Conservation (phyloP, 2,329 filamentous ascomycete species). For the Exophiala viscosa region DNA sequence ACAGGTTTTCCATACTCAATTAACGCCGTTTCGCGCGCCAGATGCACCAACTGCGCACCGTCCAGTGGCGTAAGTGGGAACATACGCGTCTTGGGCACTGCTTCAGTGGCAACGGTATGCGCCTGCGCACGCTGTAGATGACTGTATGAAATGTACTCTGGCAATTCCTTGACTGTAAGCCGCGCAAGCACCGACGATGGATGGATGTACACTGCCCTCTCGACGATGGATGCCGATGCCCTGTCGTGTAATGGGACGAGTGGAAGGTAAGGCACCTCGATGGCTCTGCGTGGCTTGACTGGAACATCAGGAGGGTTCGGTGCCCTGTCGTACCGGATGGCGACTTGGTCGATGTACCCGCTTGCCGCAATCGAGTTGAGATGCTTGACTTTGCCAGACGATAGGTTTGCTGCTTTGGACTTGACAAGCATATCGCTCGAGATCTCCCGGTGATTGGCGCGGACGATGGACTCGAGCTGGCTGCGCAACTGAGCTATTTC, state of each 20-base stretch:
- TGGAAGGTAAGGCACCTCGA: constrained; percentile 87
- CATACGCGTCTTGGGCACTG: constrained; percentile 72
- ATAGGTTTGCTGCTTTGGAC: constrained; percentile 55
- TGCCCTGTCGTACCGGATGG: constrained; percentile 83
- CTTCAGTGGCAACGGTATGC: constrained; percentile 45
- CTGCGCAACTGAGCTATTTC: constrained; percentile 78
- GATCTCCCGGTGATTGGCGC: constrained; percentile 62
- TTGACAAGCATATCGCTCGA: constrained; percentile 63
- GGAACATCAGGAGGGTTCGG: constrained; percentile 65
- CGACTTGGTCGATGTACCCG: constrained; percentile 91
- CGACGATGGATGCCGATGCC: constrained; percentile 47
- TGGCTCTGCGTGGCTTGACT: constrained; percentile 74
- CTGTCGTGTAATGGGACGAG: constrained; percentile 58
- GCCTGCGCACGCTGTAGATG: constrained; percentile 70
- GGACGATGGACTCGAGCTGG: constrained; percentile 79
- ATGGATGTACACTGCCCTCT: constrained; percentile 79
- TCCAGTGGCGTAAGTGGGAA: constrained; percentile 78
- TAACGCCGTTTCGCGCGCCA: constrained; percentile 81
- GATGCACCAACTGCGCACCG: constrained; percentile 67
- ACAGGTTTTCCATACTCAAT: constrained; percentile 85
- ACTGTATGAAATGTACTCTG: constrained; percentile 82
- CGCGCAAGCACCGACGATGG: constrained; percentile 76
- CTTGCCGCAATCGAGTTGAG: constrained; percentile 89
- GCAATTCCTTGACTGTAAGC: constrained; percentile 67
- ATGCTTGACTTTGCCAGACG: constrained; percentile 67